Conservation (phyloP, 345 rosid species). For the Citrus unshiu region DNA sequence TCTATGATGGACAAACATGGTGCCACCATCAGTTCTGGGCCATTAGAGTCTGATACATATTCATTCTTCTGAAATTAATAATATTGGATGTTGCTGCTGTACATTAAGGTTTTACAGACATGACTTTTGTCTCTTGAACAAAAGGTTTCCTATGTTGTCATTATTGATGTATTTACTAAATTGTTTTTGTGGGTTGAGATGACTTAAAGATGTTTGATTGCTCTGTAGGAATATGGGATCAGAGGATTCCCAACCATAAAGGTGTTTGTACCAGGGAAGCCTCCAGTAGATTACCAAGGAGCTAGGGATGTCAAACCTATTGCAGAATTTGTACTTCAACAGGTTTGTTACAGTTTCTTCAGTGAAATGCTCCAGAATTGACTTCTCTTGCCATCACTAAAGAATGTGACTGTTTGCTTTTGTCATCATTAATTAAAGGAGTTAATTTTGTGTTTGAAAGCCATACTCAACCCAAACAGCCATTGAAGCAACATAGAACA, state of each 20-base stretch:
- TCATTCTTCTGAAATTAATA: neutral
- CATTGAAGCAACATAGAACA: neutral
- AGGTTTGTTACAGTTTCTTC: constrained; percentile 46
- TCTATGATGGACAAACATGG: no score
- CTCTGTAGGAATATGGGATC: constrained; percentile 80
- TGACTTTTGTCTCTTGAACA: neutral
- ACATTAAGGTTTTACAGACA: neutral
- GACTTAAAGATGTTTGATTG: constrained; percentile 7
- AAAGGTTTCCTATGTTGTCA: no score
- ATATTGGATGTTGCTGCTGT: neutral
- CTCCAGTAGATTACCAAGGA: constrained; percentile 90
- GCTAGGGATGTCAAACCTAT: constrained; percentile 88
- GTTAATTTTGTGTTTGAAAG: neutral
- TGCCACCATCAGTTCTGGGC: neutral
- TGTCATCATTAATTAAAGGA: neutral
- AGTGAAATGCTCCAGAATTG: neutral
- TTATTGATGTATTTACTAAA: neutral
- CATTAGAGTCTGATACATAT: neutral
- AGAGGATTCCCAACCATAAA: constrained; percentile 91
- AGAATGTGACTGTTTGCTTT: neutral
- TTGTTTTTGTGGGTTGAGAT: neutral
- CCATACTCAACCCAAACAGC: neutral
- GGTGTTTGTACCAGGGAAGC: constrained; percentile 81
- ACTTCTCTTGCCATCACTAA: neutral
- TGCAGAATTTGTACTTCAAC: constrained; percentile 59